phyloP scores from a whole-genome alignment of 2,329 filamentous ascomycete species.

The Cercospora beticola region DNA sequence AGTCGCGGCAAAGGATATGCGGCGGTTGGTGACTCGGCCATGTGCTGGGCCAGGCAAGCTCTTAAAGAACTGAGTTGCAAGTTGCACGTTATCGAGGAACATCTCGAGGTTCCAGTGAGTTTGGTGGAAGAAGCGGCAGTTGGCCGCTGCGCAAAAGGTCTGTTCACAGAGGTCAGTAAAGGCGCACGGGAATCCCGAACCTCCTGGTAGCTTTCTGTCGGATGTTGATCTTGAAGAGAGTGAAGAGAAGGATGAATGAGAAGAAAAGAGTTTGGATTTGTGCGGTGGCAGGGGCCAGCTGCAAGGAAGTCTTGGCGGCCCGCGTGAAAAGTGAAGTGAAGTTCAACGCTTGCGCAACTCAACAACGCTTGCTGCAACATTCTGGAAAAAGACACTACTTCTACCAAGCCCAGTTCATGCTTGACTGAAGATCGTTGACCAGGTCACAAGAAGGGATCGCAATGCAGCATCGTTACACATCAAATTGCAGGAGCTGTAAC shows the following conservation, averaged over 20 bases:
- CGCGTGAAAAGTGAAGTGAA: neutral
- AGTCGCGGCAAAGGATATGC: neutral
- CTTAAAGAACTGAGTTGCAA: neutral
- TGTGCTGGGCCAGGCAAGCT: neutral
- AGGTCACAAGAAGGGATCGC: too few relatives aligned
- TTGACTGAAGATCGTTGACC: too few relatives aligned
- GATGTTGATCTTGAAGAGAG: neutral
- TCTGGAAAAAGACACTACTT: too few relatives aligned
- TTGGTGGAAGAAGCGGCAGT: neutral
- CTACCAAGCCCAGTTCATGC: too few relatives aligned
- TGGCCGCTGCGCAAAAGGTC: neutral
- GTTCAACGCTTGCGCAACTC: too few relatives aligned
- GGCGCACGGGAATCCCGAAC: neutral
- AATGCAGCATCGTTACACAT: too few relatives aligned
- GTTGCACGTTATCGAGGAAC: too few relatives aligned
- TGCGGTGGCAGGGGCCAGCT: neutral
- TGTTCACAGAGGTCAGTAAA: neutral
- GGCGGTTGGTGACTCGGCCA: neutral
- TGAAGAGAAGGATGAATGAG: neutral
- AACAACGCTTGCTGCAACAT: too few relatives aligned
- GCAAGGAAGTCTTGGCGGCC: neutral
- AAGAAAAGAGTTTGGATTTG: neutral
- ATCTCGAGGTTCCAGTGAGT: neutral
- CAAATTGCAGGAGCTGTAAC: too few relatives aligned
- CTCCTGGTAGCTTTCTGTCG: neutral